A percentile compares a stretch with the other conserved stretches of the same genome.
Conservation (phyloP, 2,329 filamentous ascomycete genomes). For the Colletotrichum sp. region DNA sequence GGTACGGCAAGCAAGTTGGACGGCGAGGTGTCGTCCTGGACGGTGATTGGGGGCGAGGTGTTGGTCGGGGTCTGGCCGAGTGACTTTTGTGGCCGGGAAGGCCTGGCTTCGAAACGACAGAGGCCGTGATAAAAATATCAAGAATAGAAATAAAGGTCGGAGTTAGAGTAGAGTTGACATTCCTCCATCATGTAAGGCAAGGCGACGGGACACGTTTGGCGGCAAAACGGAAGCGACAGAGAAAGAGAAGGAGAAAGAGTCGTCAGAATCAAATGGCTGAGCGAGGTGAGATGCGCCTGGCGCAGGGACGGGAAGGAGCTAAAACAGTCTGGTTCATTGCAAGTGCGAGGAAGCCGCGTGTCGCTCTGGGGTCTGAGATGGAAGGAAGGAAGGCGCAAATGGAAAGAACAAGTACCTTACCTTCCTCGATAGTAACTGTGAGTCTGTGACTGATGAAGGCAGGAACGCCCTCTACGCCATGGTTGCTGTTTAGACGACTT, state of each 20-base stretch:
- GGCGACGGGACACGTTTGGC: neutral
- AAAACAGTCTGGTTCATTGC: neutral
- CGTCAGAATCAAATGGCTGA: neutral
- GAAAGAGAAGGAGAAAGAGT: neutral
- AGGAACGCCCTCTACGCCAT: neutral
- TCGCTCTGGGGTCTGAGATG: neutral
- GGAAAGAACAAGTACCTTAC: neutral
- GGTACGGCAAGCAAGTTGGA: neutral
- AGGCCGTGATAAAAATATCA: neutral
- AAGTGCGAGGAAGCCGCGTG: neutral
- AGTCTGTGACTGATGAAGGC: neutral
- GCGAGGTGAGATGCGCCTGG: neutral
- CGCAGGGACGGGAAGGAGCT: neutral
- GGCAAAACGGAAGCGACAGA: neutral
- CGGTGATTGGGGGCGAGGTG: neutral
- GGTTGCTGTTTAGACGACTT: neutral
- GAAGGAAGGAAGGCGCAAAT: neutral
- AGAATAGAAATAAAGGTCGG: neutral
- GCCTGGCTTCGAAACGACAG: neutral
- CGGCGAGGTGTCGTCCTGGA: neutral
- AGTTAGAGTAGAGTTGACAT: neutral
- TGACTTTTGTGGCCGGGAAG: neutral
- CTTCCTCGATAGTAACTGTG: neutral
- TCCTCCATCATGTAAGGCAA: neutral
- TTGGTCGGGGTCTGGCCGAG: neutral